A percentile compares a stretch with the other conserved stretches of the same genome.
Evolutionary conservation across 805 yeast genomes (phyloP).

Genomic region (Zygotorulaspora chibaensis): DNA sequence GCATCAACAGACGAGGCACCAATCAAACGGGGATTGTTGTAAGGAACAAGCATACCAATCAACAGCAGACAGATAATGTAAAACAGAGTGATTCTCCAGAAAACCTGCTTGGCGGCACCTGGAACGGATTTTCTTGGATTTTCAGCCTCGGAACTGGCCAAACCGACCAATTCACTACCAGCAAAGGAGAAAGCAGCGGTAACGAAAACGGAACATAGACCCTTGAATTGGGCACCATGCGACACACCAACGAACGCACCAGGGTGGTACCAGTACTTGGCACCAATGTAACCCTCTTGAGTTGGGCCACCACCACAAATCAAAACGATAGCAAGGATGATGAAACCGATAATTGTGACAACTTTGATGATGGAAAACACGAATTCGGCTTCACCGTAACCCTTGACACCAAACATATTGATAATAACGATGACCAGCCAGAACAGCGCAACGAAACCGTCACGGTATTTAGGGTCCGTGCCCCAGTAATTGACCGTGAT

Average conservation of each 20-base stretch:
- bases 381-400: conserved; percentile 54
- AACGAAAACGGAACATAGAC: conserved; percentile 50
- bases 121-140: conserved; percentile 48
- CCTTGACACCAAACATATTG: conserved; percentile 51
- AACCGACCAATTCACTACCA: conserved; percentile 50
- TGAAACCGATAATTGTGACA: conserved; percentile 47
- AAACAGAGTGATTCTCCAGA: conserved; percentile 50
- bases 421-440: conserved; percentile 45
- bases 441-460: conserved; percentile 47
- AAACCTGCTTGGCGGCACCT: conserved; percentile 50
- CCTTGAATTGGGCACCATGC: conserved; percentile 42
- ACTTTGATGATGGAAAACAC: conserved; percentile 47
- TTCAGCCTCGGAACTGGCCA: conserved; percentile 47
- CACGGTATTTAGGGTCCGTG: conserved; percentile 43
- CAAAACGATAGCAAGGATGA: conserved; percentile 49
- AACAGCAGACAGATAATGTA: conserved; percentile 44
- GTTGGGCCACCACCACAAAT: conserved; percentile 49
- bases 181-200: conserved; percentile 54
- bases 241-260: conserved; percentile 58
- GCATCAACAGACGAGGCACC: conserved; percentile 52
- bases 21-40: conserved; percentile 40
- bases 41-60: conserved; percentile 47
- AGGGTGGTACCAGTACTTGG: conserved; percentile 45
- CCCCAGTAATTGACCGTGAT: conserved; percentile 52
- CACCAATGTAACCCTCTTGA: conserved; percentile 41